Evolutionary conservation across 1,284 basidiomycete species (phyloP).

Genomic region (Moesziomyces antarcticus): DNA sequence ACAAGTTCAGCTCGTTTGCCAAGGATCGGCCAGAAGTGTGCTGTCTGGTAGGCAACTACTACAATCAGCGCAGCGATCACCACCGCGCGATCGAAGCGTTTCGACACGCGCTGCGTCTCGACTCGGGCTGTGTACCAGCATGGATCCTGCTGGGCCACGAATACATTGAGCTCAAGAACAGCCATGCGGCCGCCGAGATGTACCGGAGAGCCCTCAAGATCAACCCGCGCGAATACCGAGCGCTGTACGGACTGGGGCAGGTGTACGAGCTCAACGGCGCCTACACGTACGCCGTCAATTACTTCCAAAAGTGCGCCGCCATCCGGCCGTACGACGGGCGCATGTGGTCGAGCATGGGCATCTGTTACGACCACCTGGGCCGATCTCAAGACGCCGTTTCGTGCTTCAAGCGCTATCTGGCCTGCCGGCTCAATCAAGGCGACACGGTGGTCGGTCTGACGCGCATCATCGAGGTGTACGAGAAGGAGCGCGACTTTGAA

Average conservation of each 20-base stretch:
- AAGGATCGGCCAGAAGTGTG: conserved; percentile 74
- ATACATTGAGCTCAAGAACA: conserved; percentile 98
- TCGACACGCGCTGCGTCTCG: conserved; percentile 89
- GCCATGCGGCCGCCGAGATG: conserved; percentile 96
- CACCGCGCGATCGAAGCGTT: conserved; percentile 97
- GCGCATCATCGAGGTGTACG: conserved; percentile 62
- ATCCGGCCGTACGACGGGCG: conserved; percentile 93
- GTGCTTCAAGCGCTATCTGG: conserved; percentile 64
- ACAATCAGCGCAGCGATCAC: conserved; percentile 90
- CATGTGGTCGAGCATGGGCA: conserved; percentile 93
- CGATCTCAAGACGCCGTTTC: conserved; percentile 55
- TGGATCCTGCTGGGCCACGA: conserved; percentile 99
- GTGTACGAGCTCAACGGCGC: conserved; percentile 96
- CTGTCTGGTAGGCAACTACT: conserved; percentile 97
- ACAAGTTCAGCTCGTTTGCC: conserved; percentile 69
- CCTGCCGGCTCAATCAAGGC: conserved; percentile 59
- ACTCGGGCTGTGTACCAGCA: conserved; percentile 91
- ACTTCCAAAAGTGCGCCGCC: conserved; percentile 94
- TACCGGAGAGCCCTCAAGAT: conserved; percentile 95
- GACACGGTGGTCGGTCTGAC: conserved; percentile 58
- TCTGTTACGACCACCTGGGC: conserved; percentile 89
- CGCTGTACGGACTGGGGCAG: conserved; percentile 98
- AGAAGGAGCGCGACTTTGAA: conserved; percentile 50
- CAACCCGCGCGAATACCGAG: conserved; percentile 88
- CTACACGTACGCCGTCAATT: conserved; percentile 94